phyloP scores from a whole-genome alignment of 176 grass and related monocot genomes.

The Eremochloa ophiuroides region DNA sequence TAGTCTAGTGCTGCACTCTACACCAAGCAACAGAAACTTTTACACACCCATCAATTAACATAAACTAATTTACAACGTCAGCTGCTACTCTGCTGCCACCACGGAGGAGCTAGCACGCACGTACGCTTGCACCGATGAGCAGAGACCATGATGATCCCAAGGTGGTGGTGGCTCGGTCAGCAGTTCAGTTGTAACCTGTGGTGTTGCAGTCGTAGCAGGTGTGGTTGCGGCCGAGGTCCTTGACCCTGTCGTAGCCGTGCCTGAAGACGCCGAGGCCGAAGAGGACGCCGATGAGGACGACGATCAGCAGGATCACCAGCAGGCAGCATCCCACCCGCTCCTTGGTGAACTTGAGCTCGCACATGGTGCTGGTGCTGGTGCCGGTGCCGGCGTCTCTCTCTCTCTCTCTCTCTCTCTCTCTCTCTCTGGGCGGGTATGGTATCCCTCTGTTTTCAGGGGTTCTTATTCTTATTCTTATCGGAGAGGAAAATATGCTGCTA shows the following conservation, averaged over 20 bases:
- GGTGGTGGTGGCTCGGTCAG: neutral
- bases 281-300: slow-evolving; percentile 49
- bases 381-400: too few relatives aligned
- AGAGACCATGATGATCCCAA: neutral
- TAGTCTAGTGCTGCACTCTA: neutral
- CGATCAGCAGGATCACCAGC: slow-evolving; percentile 26
- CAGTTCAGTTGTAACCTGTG: neutral
- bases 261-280: slow-evolving; percentile 60
- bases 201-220: slow-evolving; percentile 50
- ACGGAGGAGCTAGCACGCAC: neutral
- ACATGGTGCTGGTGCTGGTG: neutral
- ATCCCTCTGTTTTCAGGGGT: neutral
- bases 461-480: neutral
- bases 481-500: too few relatives aligned
- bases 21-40: neutral
- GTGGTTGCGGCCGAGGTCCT: slow-evolving; percentile 37
- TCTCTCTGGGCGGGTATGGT: neutral
- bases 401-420: too few relatives aligned
- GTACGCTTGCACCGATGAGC: too few relatives aligned
- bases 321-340: slow-evolving; percentile 36
- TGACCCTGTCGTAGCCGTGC: slow-evolving; percentile 39
- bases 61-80: neutral
- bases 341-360: slow-evolving; percentile 29
- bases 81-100: neutral
- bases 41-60: neutral